Evolutionary conservation across 2,329 filamentous ascomycete genomes (phyloP).

Genomic region (Paraconiothyrium sp.): DNA sequence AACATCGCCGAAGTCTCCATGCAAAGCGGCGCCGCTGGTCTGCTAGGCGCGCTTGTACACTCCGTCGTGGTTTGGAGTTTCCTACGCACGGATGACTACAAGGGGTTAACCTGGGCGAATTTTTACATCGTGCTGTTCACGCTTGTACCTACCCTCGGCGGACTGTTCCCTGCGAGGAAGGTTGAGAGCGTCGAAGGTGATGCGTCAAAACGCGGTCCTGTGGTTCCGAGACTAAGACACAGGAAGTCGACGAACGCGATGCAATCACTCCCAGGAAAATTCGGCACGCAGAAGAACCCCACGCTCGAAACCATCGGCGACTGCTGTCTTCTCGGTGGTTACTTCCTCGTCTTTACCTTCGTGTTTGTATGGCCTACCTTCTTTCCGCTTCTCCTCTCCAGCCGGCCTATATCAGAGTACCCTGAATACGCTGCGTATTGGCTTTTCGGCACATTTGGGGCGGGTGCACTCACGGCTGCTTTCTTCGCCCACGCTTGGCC

Average conservation of each 20-base stretch:
- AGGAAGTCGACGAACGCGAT: neutral
- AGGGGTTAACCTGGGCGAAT: neutral
- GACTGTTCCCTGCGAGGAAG: constrained; percentile 17
- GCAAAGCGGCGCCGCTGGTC: constrained; percentile 33
- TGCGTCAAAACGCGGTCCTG: neutral
- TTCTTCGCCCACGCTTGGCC: neutral
- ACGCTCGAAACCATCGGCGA: neutral
- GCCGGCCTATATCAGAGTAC: constrained; percentile 5
- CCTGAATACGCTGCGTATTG: constrained; percentile 15
- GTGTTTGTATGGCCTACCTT: constrained; percentile 26
- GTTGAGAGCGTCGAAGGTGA: neutral
- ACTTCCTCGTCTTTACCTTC: constrained; percentile 16
- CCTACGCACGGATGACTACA: constrained; percentile 2
- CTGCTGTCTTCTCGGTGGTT: constrained; percentile 19
- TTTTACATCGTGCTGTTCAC: constrained; percentile 19
- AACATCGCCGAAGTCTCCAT: constrained; percentile 46
- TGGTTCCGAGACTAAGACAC: neutral
- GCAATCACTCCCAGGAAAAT: neutral
- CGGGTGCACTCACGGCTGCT: neutral
- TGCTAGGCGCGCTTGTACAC: constrained; percentile 30
- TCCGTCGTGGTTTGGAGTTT: constrained; percentile 15
- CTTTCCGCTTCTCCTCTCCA: constrained; percentile 21
- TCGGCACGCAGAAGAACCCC: neutral
- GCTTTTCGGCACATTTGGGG: constrained; percentile 16
- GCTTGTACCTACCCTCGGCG: constrained; percentile 13